A percentile compares a stretch with the other conserved stretches of the same genome.
These are phyloP conservation scores for Orbilia quercus DNA, from an alignment of 2,329 filamentous ascomycete genomes.

Conservation along the genomic window DNA sequence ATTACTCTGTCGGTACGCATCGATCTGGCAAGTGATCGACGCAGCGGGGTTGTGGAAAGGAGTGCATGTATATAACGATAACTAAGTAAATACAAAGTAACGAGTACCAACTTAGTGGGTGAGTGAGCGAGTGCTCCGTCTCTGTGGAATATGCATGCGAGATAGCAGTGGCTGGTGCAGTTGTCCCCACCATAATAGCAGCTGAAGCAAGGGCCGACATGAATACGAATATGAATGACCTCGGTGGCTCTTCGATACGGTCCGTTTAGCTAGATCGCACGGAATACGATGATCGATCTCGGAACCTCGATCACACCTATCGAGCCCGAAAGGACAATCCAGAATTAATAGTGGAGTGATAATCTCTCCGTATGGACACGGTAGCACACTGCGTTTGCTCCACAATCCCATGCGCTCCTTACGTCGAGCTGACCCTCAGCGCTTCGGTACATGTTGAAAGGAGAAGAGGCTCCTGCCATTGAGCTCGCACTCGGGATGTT, in stretches of 20 bases:
- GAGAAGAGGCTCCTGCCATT: slow-evolving; percentile 32
- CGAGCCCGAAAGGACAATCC: neutral
- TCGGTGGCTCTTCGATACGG: slow-evolving; percentile 49
- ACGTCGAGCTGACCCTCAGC: slow-evolving; percentile 23
- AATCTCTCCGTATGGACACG: slow-evolving; percentile 22
- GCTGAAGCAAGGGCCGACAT: slow-evolving; percentile 46
- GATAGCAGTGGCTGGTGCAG: no score
- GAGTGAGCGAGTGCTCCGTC: no score
- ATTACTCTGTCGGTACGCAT: no score
- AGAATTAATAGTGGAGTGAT: slow-evolving; percentile 6
- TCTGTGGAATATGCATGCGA: no score
- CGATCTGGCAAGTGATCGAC: no score
- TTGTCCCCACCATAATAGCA: slow-evolving; percentile 9
- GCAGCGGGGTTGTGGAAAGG: no score
- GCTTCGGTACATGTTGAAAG: slow-evolving; percentile 3
- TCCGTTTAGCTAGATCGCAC: slow-evolving; percentile 37
- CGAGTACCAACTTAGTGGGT: no score
- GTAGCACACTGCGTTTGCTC: slow-evolving; percentile 22
- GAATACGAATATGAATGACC: slow-evolving; percentile 45
- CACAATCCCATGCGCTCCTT: slow-evolving; percentile 36
- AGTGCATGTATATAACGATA: no score
- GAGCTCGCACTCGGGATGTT: slow-evolving; percentile 1
- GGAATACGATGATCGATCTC: slow-evolving; percentile 40
- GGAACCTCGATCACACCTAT: slow-evolving; percentile 39
- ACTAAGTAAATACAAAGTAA: no score